Conservation (phyloP, 495 filamentous ascomycete species). For the Hypoxylon lienhwacheense region DNA sequence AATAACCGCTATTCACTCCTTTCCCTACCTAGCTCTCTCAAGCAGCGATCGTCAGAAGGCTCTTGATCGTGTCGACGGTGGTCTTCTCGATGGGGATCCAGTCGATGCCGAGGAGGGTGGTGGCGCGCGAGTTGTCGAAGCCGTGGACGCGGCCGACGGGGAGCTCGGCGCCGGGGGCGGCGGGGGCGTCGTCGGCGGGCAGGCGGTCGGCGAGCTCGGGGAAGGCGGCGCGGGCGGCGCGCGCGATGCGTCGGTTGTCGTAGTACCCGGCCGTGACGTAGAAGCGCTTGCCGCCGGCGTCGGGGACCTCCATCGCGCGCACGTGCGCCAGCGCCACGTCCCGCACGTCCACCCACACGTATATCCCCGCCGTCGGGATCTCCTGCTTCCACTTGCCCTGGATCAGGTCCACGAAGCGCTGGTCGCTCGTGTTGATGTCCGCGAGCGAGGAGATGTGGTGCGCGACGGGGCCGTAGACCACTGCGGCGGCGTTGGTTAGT, state of each 20-base stretch:
- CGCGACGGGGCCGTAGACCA: conserved; percentile 61
- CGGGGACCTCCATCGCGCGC: conserved; percentile 52
- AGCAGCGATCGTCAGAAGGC: conserved; percentile 50
- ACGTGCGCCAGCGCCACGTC: conserved; percentile 63
- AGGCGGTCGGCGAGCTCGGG: conserved; percentile 54
- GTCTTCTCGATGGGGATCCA: conserved; percentile 59
- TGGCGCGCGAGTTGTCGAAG: conserved; percentile 55
- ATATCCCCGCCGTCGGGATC: conserved; percentile 49
- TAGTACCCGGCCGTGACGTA: conserved; percentile 56
- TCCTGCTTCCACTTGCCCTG: conserved; percentile 62
- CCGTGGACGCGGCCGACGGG: conserved; percentile 44
- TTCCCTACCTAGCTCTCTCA: background rate
- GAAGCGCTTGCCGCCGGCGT: conserved; percentile 58
- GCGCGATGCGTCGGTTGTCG: conserved; percentile 48
- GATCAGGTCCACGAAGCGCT: conserved; percentile 50
- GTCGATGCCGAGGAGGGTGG: conserved; percentile 57
- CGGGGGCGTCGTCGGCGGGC: conserved; percentile 44
- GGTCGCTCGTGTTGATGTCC: conserved; percentile 57
- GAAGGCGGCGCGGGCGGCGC: conserved; percentile 54
- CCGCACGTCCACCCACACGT: conserved; percentile 58
- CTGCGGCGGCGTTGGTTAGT: background rate
- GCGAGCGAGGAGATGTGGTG: conserved; percentile 51
- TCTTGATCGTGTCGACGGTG: conserved; percentile 60
- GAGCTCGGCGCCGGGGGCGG: conserved; percentile 34
- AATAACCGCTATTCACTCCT: background rate